A percentile compares a stretch with the other conserved stretches of the same genome.
phyloP scores from a whole-genome alignment of 2,329 filamentous ascomycete genomes.

The Ophiosphaerella narmari region DNA sequence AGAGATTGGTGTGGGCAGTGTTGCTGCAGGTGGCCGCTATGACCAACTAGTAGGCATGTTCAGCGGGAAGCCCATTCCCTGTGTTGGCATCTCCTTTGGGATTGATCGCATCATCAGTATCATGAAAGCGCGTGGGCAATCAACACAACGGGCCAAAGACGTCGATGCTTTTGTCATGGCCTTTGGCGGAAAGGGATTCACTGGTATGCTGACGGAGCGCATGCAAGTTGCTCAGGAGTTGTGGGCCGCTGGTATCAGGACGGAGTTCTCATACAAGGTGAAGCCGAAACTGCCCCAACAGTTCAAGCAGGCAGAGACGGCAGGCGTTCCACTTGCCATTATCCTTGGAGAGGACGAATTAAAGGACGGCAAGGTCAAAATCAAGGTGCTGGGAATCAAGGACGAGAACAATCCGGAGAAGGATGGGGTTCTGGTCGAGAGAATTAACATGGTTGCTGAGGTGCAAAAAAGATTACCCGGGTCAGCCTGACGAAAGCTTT shows the following conservation, averaged over 20 bases:
- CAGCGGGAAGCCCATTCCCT: slow-evolving; percentile 86
- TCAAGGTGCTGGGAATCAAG: slow-evolving; percentile 79
- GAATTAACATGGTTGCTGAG: slow-evolving; percentile 66
- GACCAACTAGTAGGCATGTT: slow-evolving; percentile 96
- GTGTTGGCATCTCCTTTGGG: slow-evolving; percentile 89
- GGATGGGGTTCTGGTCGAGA: slow-evolving; percentile 76
- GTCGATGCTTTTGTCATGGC: slow-evolving; percentile 96
- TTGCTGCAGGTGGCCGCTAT: slow-evolving; percentile 88
- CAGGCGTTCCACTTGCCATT: slow-evolving; percentile 80
- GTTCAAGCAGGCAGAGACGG: slow-evolving; percentile 86
- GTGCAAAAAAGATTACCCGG: slow-evolving; percentile 59
- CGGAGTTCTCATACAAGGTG: slow-evolving; percentile 86
- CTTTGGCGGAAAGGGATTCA: slow-evolving; percentile 85
- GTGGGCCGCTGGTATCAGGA: slow-evolving; percentile 89
- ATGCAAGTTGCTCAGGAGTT: slow-evolving; percentile 77
- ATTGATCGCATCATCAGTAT: slow-evolving; percentile 96
- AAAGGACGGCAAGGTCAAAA: slow-evolving; percentile 77
- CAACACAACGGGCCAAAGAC: slow-evolving; percentile 68
- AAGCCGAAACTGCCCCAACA: slow-evolving; percentile 88
- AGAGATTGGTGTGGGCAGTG: slow-evolving; percentile 76
- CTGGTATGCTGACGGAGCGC: slow-evolving; percentile 78
- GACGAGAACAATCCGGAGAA: slow-evolving; percentile 86
- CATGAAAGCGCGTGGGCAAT: slow-evolving; percentile 75
- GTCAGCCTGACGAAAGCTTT: slow-evolving; percentile 2
- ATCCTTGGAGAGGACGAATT: slow-evolving; percentile 93